Evolutionary conservation across 495 filamentous ascomycete genomes (phyloP).

Genomic region (Alectoria sarmentosa): DNA sequence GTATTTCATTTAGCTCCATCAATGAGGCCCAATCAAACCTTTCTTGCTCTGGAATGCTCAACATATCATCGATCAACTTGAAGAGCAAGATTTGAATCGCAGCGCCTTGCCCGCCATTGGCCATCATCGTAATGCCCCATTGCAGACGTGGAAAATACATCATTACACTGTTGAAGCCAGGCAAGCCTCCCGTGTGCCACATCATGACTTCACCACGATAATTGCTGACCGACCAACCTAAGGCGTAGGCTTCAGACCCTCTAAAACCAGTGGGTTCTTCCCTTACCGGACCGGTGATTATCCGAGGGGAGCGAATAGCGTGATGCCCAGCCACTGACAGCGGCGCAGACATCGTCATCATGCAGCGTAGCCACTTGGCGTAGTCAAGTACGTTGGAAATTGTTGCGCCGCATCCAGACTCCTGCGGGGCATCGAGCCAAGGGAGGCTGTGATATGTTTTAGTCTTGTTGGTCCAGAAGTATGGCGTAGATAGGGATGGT

Average conservation of each 20-base stretch:
- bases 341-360: constrained; percentile 31
- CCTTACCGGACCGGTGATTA: constrained; percentile 17
- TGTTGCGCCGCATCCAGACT: constrained; percentile 44
- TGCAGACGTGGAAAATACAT: constrained; percentile 40
- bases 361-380: constrained; percentile 40
- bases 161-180: constrained; percentile 39
- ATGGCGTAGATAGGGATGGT: constrained; percentile 27
- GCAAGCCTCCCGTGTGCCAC: constrained; percentile 41
- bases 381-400: constrained; percentile 49
- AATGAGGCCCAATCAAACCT: constrained; percentile 23
- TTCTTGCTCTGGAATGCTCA: constrained; percentile 27
- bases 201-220: constrained; percentile 41
- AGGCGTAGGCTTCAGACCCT: constrained; percentile 33
- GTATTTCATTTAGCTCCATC: neutral
- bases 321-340: constrained; percentile 33
- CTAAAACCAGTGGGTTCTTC: constrained; percentile 20
- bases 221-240: constrained; percentile 39
- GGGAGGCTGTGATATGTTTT: constrained; percentile 19
- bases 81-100: constrained; percentile 27
- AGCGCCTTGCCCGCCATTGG: constrained; percentile 35
- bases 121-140: constrained; percentile 42
- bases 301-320: constrained; percentile 33
- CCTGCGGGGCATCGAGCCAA: constrained; percentile 29
- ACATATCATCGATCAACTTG: constrained; percentile 36
- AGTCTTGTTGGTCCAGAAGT: constrained; percentile 25